phyloP scores from a whole-genome alignment of 1,284 basidiomycete genomes.

The Mycena sp. region DNA sequence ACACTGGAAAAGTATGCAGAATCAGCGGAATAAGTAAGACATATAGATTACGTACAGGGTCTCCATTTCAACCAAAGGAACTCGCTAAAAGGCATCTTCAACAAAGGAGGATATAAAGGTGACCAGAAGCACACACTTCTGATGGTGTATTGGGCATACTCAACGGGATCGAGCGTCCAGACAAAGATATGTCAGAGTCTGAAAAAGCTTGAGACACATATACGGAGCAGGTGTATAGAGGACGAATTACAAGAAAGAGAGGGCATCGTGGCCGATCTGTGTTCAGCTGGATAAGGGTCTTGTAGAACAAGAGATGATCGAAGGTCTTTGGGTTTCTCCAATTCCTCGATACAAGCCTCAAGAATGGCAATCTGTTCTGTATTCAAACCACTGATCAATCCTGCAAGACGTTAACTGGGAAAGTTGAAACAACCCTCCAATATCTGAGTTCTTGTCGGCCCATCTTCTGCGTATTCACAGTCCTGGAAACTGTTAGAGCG shows the following conservation, averaged over 20 bases:
- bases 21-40: not conserved
- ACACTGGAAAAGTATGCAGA: conserved; percentile 22
- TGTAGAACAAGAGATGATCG: conserved; percentile 52
- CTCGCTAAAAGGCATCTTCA: conserved; percentile 1
- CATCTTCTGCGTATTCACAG: conserved; percentile 54
- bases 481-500: conserved; percentile 52
- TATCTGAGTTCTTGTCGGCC: conserved; percentile 50
- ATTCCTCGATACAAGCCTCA: conserved; percentile 52
- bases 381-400: not conserved
- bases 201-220: not conserved
- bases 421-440: conserved; percentile 39
- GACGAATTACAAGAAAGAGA: not conserved
- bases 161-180: not conserved
- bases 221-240: not conserved
- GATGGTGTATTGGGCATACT: not conserved
- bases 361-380: conserved; percentile 51
- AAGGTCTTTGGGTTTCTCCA: conserved; percentile 52
- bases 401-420: not conserved
- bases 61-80: conserved; percentile 14
- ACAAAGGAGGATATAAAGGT: not conserved
- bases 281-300: conserved; percentile 45
- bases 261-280: conserved; percentile 18
- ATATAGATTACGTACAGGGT: not conserved
- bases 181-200: conserved; percentile 4
- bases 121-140: not conserved